phyloP scores from a whole-genome alignment of 2,329 filamentous ascomycete genomes.

The Beauveria sp. region DNA sequence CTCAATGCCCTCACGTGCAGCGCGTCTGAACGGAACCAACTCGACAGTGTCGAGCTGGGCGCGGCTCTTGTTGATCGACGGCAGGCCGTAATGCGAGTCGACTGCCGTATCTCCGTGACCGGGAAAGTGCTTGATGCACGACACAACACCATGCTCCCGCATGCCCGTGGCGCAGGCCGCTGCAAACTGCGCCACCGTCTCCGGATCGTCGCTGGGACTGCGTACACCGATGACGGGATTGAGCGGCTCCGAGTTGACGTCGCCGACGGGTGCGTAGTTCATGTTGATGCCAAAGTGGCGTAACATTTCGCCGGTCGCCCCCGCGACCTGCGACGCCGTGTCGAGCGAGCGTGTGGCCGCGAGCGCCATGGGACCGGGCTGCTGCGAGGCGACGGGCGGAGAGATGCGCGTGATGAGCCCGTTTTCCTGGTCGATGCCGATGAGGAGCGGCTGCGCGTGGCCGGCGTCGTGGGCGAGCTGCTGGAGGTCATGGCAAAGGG shows the following conservation, averaged over 20 bases:
- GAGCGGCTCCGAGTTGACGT: constrained; percentile 20
- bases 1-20: constrained; percentile 17
- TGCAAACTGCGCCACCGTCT: constrained; percentile 15
- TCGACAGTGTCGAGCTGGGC: constrained; percentile 16
- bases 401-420: constrained; percentile 21
- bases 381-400: constrained; percentile 18
- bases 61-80: constrained; percentile 18
- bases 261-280: constrained; percentile 21
- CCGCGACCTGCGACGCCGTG: constrained; percentile 14
- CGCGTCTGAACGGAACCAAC: constrained; percentile 17
- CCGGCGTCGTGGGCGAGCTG: constrained; percentile 17
- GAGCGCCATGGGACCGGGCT: constrained; percentile 20
- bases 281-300: constrained; percentile 22
- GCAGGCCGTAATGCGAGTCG: constrained; percentile 21
- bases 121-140: constrained; percentile 22
- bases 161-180: constrained; percentile 17
- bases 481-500: constrained; percentile 18
- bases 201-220: constrained; percentile 19
- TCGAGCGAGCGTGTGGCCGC: constrained; percentile 17
- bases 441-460: constrained; percentile 19
- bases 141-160: constrained; percentile 14
- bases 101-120: constrained; percentile 21
- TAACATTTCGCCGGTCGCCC: constrained; percentile 17
- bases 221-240: constrained; percentile 21
- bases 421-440: constrained; percentile 22